Conservation (phyloP, 768 basidiomycete genomes). For the Mycena galopus region DNA sequence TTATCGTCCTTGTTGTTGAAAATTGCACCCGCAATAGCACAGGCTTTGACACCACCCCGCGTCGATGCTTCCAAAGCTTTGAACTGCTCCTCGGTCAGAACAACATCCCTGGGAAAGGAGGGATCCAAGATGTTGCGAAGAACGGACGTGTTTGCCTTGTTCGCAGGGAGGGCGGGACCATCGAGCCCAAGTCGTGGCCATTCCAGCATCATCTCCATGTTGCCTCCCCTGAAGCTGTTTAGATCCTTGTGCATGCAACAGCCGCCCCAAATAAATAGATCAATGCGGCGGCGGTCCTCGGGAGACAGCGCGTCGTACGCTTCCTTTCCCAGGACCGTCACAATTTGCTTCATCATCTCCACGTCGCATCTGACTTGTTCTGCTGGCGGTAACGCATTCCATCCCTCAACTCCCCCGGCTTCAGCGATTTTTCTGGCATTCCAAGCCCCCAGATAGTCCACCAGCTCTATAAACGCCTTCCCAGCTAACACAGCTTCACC, state of each 20-base stretch:
- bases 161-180: too few relatives aligned
- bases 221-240: constrained; percentile 50
- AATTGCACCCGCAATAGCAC: too few relatives aligned
- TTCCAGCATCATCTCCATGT: neutral
- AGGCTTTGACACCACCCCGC: too few relatives aligned
- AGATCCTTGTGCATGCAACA: constrained; percentile 58
- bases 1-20: constrained; percentile 29
- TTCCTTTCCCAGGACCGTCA: constrained; percentile 38
- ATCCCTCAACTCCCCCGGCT: constrained; percentile 43
- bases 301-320: constrained; percentile 37
- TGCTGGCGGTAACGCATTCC: constrained; percentile 37
- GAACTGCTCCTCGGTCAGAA: too few relatives aligned
- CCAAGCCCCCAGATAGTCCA: constrained; percentile 35
- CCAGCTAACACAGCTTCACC: constrained; percentile 33
- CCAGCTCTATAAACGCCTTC: constrained; percentile 32
- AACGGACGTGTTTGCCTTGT: too few relatives aligned
- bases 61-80: too few relatives aligned
- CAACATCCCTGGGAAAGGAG: too few relatives aligned
- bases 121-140: too few relatives aligned
- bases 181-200: too few relatives aligned
- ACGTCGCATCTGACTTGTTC: constrained; percentile 38
- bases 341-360: constrained; percentile 34
- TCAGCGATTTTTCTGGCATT: constrained; percentile 39
- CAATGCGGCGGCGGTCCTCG: constrained; percentile 32
- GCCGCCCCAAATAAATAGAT: constrained; percentile 51